Conservation (phyloP, 169 alveolate genomes). For the Perkinsus olseni region DNA sequence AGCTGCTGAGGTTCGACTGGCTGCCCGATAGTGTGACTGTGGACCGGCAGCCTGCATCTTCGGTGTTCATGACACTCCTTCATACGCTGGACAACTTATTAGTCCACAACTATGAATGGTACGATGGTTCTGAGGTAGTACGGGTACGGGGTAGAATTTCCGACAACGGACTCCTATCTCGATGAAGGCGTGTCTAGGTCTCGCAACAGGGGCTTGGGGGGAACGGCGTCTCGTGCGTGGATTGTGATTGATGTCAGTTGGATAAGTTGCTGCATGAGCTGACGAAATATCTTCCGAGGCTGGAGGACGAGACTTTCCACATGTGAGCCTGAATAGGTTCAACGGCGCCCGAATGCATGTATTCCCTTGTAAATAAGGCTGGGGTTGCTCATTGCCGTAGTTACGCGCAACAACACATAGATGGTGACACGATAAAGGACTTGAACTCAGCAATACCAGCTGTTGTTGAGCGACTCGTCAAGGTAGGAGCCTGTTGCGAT, state of each 20-base stretch:
- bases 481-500: neutral
- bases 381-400: neutral
- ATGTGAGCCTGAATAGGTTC: neutral
- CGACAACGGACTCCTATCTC: no score
- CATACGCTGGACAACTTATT: neutral
- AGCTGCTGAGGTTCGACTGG: neutral
- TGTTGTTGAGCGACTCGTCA: neutral
- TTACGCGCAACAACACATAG: neutral
- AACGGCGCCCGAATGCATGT: no score
- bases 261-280: neutral
- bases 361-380: neutral
- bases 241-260: neutral
- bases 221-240: no score
- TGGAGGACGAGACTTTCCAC: neutral
- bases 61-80: neutral
- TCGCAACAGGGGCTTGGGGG: no score
- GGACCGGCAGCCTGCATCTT: no score
- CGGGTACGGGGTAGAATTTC: neutral
- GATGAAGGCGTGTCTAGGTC: no score
- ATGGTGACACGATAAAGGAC: neutral
- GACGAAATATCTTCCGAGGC: neutral
- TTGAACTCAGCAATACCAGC: neutral
- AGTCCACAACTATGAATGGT: neutral
- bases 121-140: neutral
- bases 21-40: neutral